Base-by-base conservation (phyloP, 2,329 filamentous ascomycete genomes). In the Aspergillus fructus region DNA sequence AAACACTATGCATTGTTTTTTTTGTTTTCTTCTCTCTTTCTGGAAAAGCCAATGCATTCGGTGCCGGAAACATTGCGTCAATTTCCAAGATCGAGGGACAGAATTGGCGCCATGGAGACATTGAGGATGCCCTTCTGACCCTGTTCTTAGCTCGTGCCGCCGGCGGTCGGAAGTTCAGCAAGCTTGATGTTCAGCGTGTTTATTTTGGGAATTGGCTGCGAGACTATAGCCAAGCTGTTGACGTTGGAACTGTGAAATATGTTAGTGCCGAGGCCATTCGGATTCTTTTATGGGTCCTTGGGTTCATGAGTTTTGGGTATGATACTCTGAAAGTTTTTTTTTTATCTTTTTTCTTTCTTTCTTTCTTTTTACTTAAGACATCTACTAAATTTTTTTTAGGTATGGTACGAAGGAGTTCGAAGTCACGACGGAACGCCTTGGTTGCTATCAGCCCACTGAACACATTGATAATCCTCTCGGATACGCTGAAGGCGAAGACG, bases 121-220 rank as follows among this genome's bases (percentile, higher is more conserved):
- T 97, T 68, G 93, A 96, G 80, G 93, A 97, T 79, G 88, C 89
- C 34, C 85, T 96, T 55, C 85, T 96, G 58, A 87, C 84, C 59
- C 80, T 96, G 27, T 76, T 87, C 47, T 84, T 89, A 71, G 85
- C 86, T 43, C 81, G 83, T 59, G 81, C 82, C 41, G 81, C 83
- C 39, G 85, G 85, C 62, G 84, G 84, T 65, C 92, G 93, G 80
- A 96, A 93, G 70, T 96, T 96, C 77, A 86, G 84, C 79, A 94
- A 94, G 79, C 85, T 96, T 69, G 89, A 88, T 70, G 89, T 96
- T 61, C 90, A 93, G 62, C 86, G 92, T 60, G 90, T 96, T 62
- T 97, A 97, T 79, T 97, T 97, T 78, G 93, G 93, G 63, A 97
- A 96, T 79, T 96, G 93, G 93, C 85, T 96, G 34, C 85, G 86